Percentiles rank a stretch among this genome's conserved stretches.
Evolutionary conservation across 345 rosid species (phyloP).

Genomic region (Corchorus olitorius): DNA sequence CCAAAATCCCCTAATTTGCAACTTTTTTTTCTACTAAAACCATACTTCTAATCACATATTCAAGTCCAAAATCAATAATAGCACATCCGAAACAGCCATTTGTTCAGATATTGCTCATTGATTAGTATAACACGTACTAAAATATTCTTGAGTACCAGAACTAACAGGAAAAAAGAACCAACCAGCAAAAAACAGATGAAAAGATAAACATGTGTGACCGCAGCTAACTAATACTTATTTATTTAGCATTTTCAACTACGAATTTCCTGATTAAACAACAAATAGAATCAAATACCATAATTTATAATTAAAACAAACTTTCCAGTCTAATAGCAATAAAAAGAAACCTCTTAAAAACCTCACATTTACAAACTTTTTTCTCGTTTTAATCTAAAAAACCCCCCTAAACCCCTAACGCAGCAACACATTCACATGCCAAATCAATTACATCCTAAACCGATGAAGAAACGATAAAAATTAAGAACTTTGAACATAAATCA

Average conservation of each 20-base stretch:
- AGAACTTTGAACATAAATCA: background rate
- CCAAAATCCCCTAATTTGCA: background rate
- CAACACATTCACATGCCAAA: slow-evolving; percentile 14
- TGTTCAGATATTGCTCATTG: background rate
- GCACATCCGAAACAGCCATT: background rate
- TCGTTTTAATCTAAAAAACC: background rate
- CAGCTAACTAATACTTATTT: background rate
- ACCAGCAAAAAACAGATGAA: background rate
- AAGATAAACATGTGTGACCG: background rate
- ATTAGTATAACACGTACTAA: background rate
- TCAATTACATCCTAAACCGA: background rate
- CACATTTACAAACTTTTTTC: background rate
- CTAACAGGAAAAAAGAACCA: background rate
- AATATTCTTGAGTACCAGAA: background rate
- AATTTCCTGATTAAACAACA: background rate
- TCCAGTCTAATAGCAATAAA: background rate
- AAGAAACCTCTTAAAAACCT: background rate
- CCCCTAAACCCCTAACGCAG: background rate
- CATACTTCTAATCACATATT: background rate
- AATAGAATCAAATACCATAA: background rate
- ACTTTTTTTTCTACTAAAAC: background rate
- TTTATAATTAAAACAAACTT: background rate
- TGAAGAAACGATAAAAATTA: background rate
- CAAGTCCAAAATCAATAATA: background rate
- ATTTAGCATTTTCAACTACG: background rate